Evolutionary conservation across 306 rosid species (phyloP).

Genomic region (Corylus avellana): DNA sequence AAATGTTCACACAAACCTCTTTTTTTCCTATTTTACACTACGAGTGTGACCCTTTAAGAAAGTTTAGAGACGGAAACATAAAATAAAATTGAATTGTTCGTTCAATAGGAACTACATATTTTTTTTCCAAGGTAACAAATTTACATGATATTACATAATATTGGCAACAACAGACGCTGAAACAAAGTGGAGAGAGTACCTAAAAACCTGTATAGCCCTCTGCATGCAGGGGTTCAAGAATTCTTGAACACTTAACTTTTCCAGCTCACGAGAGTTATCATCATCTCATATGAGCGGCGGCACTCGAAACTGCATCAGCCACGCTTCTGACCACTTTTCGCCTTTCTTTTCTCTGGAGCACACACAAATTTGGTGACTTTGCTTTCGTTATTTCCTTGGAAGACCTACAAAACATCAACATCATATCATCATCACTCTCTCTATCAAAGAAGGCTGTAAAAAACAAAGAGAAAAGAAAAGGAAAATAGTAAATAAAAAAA

Average conservation of each 20-base stretch:
- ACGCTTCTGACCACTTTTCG: slow-evolving; percentile 42
- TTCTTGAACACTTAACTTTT: slow-evolving; percentile 39
- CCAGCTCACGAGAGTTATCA: neutral
- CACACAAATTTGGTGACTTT: slow-evolving; percentile 74
- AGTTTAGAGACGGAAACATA: too few species aligned
- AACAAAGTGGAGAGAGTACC: neutral
- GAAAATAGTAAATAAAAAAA: neutral
- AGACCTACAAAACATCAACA: slow-evolving; percentile 19
- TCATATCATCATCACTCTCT: neutral
- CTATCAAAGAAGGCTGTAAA: neutral
- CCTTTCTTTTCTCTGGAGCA: slow-evolving; percentile 62
- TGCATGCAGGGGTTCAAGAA: slow-evolving; percentile 47
- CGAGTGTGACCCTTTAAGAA: too few species aligned
- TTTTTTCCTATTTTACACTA: too few species aligned
- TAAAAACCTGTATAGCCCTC: neutral
- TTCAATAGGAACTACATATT: neutral
- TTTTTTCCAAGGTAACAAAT: neutral
- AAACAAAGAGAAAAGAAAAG: neutral
- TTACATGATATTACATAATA: neutral
- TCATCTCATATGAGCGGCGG: slow-evolving; percentile 76
- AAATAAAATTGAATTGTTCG: too few species aligned
- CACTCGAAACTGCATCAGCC: slow-evolving; percentile 54
- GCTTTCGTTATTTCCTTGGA: slow-evolving; percentile 64
- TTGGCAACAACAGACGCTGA: neutral
- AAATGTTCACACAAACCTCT: too few species aligned